Conservation (phyloP, 2,329 filamentous ascomycete genomes). For the Alternaria solani region DNA sequence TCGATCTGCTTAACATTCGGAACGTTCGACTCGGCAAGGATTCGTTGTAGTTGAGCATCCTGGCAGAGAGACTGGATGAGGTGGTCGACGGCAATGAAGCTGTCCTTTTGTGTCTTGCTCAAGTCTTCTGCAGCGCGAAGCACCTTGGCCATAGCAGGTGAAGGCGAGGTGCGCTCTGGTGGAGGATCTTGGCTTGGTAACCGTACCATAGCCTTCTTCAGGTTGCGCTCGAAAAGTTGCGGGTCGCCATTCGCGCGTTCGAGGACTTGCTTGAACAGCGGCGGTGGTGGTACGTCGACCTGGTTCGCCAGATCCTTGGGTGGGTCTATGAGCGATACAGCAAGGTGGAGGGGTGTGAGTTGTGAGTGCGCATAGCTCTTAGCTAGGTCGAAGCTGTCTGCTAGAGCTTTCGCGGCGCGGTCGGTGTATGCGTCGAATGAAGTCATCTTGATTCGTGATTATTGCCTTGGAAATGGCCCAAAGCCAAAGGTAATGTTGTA, state of each 20-base stretch:
- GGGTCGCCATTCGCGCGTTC: conserved; percentile 93
- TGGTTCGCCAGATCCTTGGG: conserved; percentile 75
- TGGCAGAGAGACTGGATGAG: conserved; percentile 86
- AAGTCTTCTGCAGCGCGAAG: conserved; percentile 85
- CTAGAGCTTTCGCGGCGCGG: conserved; percentile 85
- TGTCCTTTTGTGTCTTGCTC: conserved; percentile 97
- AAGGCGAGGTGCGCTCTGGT: conserved; percentile 84
- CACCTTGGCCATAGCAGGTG: conserved; percentile 81
- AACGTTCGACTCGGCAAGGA: conserved; percentile 85
- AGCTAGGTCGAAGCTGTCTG: conserved; percentile 86
- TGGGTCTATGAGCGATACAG: conserved; percentile 80
- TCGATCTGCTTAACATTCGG: conserved; percentile 91
- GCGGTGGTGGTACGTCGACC: conserved; percentile 66
- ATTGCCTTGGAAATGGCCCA: conserved; percentile 30
- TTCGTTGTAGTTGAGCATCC: conserved; percentile 75
- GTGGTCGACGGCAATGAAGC: conserved; percentile 92
- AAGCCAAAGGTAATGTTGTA: conserved; percentile 22
- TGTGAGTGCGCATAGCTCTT: conserved; percentile 92
- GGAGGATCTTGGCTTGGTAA: conserved; percentile 94
- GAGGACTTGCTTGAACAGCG: conserved; percentile 94
- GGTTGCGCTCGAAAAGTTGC: conserved; percentile 83
- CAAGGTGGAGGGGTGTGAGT: conserved; percentile 87
- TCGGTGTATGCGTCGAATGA: conserved; percentile 92
- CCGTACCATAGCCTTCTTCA: conserved; percentile 92
- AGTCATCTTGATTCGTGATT: conserved; percentile 64